Base-by-base conservation (phyloP, 306 rosid genomes). In the Begonia fuchsioides region DNA sequence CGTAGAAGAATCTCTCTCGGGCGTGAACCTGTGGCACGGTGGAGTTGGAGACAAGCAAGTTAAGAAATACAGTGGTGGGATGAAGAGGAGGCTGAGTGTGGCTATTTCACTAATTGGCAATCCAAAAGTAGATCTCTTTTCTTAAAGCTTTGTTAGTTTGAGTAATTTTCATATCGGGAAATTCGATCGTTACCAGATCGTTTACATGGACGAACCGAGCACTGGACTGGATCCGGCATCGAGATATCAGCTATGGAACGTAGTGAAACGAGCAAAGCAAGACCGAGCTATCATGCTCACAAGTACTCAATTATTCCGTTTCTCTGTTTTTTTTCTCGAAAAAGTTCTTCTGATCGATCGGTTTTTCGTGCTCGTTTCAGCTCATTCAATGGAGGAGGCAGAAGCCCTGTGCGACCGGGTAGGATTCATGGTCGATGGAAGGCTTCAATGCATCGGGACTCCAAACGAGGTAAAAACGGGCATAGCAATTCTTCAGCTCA, bases 361-460 rank as follows among this genome's bases (percentile, higher is more conserved):
- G 35, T 8, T 26, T 49, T 57, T 17, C 65, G 55, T 54, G 35
- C 67, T 48, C 60, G 13, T 53, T 45, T 68, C 88, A 87, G 94
- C 94, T 39, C 94, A 87, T 78, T 87, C 94, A 49, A 87, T 80
- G 94, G 96, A 87, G 70, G 94, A 87, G 73, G 96, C 94, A 32
- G 94, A 87, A 58, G 86, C 72, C 46, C 65, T 83, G 38, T 87
- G 94, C 40, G 94, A 83, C 54, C 81, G 96, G 63, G 51, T 83
- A 49, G 94, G 94, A 61, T 78, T 83, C 46, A 83, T 87, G 17
- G 93, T 76, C 15, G 88, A 80, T 55, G 93, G 96, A 44, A 72
- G 76, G 73, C 72, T 81, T 76, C 94, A 83, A 66, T 87, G 96
- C 69, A 80, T 87, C 32, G 96, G 96, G 59, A 83, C 83, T 70